phyloP scores from a whole-genome alignment of 1,284 basidiomycete genomes.

The Trichosporon faecale region DNA sequence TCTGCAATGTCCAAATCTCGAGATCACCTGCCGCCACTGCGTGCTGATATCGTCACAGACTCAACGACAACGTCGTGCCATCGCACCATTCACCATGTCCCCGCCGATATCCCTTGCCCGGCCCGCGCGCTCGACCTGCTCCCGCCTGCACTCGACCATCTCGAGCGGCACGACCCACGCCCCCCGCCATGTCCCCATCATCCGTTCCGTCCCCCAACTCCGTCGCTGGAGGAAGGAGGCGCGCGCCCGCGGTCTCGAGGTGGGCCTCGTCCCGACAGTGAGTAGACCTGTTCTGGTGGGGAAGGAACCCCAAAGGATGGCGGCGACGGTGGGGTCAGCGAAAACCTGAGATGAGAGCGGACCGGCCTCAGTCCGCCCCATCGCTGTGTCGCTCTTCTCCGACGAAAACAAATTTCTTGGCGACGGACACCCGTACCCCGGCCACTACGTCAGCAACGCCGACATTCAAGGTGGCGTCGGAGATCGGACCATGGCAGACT shows the following conservation, averaged over 20 bases:
- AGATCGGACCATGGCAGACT: not conserved
- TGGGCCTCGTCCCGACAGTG: conserved; percentile 85
- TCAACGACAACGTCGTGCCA: not conserved
- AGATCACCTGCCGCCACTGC: not conserved
- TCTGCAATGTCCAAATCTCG: conserved; percentile 5
- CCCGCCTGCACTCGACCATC: conserved; percentile 8
- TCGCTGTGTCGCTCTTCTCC: conserved; percentile 4
- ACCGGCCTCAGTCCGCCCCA: not conserved
- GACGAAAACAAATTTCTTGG: conserved; percentile 11
- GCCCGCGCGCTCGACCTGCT: not conserved
- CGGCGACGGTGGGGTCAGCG: not conserved
- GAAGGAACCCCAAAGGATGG: not conserved
- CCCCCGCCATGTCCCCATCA: conserved; percentile 61
- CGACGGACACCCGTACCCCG: not conserved
- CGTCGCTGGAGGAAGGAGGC: conserved; percentile 72
- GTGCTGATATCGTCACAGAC: not conserved
- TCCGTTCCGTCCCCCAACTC: conserved; percentile 67
- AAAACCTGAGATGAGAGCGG: not conserved
- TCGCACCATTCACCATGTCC: conserved; percentile 6
- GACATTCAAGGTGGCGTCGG: not conserved
- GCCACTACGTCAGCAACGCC: not conserved
- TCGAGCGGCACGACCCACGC: conserved; percentile 7
- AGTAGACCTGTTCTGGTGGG: conserved; percentile 10
- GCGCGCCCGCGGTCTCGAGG: conserved; percentile 61
- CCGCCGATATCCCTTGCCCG: not conserved